Conservation (phyloP, 495 filamentous ascomycete genomes). For the Clavariopsis aquatica region DNA sequence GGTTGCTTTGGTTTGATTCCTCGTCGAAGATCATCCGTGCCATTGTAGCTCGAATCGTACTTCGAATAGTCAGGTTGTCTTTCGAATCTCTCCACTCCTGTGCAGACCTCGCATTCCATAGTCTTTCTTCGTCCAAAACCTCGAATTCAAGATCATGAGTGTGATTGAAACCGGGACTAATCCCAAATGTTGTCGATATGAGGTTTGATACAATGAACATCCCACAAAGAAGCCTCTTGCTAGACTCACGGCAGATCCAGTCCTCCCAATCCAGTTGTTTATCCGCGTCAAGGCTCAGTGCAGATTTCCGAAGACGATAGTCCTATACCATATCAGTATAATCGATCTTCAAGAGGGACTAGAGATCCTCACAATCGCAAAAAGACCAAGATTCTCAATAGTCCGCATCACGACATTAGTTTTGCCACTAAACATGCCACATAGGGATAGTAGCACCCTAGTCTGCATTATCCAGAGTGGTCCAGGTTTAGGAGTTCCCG, state of each 20-base stretch:
- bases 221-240: slow-evolving; percentile 21
- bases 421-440: slow-evolving; percentile 25
- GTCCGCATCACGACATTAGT: slow-evolving; percentile 9
- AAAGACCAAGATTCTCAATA: slow-evolving; percentile 17
- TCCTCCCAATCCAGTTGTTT: slow-evolving; percentile 20
- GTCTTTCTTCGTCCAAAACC: slow-evolving; percentile 15
- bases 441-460: slow-evolving; percentile 10
- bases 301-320: slow-evolving; percentile 16
- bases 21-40: slow-evolving; percentile 9
- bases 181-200: slow-evolving; percentile 22
- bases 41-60: slow-evolving; percentile 24
- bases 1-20: background rate
- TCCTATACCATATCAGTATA: background rate
- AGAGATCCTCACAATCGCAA: slow-evolving; percentile 10
- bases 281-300: background rate
- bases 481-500: slow-evolving; percentile 7
- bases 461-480: slow-evolving; percentile 23
- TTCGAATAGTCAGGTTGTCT: background rate
- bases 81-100: slow-evolving; percentile 12
- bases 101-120: slow-evolving; percentile 20
- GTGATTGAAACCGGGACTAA: slow-evolving; percentile 8
- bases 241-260: slow-evolving; percentile 21
- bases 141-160: slow-evolving; percentile 26
- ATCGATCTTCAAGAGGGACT: too few species aligned
- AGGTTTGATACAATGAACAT: slow-evolving; percentile 28